Conservation (phyloP, 2,329 filamentous ascomycete genomes). For the Cladosporium sp. region DNA sequence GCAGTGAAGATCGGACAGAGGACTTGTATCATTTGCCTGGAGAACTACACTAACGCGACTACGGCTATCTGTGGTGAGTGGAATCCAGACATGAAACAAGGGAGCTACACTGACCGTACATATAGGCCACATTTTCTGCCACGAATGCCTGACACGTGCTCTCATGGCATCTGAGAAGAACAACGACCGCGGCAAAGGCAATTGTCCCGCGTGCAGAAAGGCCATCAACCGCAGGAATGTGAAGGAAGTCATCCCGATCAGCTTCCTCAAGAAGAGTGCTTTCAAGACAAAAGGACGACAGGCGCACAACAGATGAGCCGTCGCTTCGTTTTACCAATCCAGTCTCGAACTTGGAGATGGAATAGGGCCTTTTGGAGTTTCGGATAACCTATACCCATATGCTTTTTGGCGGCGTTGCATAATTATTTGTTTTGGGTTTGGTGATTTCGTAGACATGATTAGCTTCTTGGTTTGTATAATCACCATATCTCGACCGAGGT, state of each 20-base stretch:
- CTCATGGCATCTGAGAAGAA: conserved; percentile 57
- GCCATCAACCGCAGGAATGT: conserved; percentile 42
- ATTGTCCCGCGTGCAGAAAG: conserved; percentile 51
- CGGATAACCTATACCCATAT: background rate
- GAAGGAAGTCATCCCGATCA: conserved; percentile 44
- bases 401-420: background rate
- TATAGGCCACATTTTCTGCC: conserved; percentile 63
- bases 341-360: no score
- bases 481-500: no score
- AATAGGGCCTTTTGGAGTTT: background rate
- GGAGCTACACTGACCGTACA: conserved; percentile 11
- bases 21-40: conserved; percentile 66
- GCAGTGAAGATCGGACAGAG: conserved; percentile 44
- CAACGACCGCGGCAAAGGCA: conserved; percentile 44
- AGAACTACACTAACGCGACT: conserved; percentile 59
- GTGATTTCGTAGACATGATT: background rate
- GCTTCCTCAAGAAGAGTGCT: conserved; percentile 42
- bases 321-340: background rate
- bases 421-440: background rate
- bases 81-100: background rate
- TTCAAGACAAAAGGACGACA: conserved; percentile 19
- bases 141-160: conserved; percentile 62
- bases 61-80: conserved; percentile 60
- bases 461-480: no score
- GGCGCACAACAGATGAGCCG: conserved; percentile 5